A percentile compares a stretch with the other conserved stretches of the same genome.
Conservation (phyloP, 2,329 filamentous ascomycete genomes). For the Arthroderma uncinatum region DNA sequence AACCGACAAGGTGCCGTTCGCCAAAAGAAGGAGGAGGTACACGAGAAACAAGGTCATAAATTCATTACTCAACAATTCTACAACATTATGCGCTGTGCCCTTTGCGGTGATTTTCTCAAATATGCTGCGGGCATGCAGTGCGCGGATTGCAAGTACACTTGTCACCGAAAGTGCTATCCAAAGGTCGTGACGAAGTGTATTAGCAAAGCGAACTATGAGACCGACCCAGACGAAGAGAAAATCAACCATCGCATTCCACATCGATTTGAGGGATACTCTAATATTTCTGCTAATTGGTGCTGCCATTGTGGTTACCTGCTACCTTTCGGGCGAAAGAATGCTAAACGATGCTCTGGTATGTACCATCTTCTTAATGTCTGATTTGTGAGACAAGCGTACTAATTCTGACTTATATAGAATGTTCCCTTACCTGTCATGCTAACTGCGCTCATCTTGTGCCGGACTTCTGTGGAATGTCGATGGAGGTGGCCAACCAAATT, state of each 20-base stretch:
- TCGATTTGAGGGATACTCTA: conserved; percentile 91
- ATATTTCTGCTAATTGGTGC: conserved; percentile 98
- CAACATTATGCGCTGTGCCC: conserved; percentile 99
- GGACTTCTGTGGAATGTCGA: conserved; percentile 98
- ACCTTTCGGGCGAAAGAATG: conserved; percentile 89
- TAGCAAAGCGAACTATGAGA: conserved; percentile 97
- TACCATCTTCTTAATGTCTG: not conserved
- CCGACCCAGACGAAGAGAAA: conserved; percentile 96
- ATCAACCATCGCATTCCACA: conserved; percentile 99
- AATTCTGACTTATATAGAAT: conserved; percentile 49
- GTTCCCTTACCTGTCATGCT: conserved; percentile 78
- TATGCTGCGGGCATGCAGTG: conserved; percentile 99
- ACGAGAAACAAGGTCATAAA: conserved; percentile 99
- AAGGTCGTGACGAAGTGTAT: conserved; percentile 99
- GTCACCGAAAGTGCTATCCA: conserved; percentile 91
- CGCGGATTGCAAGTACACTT: conserved; percentile 98
- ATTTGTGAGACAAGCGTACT: not conserved
- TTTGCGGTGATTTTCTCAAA: conserved; percentile 96
- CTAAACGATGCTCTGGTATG: conserved; percentile 75
- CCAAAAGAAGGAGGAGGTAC: conserved; percentile 93
- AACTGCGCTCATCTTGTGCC: conserved; percentile 90
- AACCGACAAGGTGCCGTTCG: conserved; percentile 92
- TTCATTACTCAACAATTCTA: conserved; percentile 98
- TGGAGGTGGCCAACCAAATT: conserved; percentile 93
- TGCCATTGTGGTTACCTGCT: conserved; percentile 96